Conservation (phyloP, 2,329 filamentous ascomycete genomes). For the Chaetomium sp. region DNA sequence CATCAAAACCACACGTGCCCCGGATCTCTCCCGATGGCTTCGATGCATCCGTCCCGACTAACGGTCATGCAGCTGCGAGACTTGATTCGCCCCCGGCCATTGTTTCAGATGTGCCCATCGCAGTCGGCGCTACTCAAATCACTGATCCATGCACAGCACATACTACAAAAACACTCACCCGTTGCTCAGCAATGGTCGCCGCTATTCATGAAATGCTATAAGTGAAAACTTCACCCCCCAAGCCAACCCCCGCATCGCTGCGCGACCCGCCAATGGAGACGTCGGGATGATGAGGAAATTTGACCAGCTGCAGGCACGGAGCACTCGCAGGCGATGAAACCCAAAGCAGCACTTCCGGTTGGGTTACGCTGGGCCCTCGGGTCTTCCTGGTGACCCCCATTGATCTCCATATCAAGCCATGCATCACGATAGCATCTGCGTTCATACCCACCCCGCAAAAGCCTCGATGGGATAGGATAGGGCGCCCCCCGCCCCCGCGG, state of each 20-base stretch:
- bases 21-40: constrained; percentile 18
- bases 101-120: neutral
- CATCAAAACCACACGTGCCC: constrained; percentile 22
- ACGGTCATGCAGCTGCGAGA: constrained; percentile 27
- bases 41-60: constrained; percentile 19
- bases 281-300: constrained; percentile 3
- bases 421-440: constrained; percentile 19
- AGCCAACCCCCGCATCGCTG: constrained; percentile 15
- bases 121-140: neutral
- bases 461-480: neutral
- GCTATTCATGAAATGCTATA: constrained; percentile 7
- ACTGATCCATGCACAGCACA: neutral
- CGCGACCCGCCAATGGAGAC: neutral
- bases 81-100: constrained; percentile 29
- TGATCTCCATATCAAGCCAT: constrained; percentile 14
- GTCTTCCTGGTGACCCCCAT: constrained; percentile 8
- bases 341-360: constrained; percentile 22
- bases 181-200: neutral
- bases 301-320: constrained; percentile 25
- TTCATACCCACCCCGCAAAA: constrained; percentile 8
- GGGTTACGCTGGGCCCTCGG: constrained; percentile 24
- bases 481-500: constrained; percentile 18
- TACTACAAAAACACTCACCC: no score
- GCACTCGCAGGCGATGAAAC: constrained; percentile 24
- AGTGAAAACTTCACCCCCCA: neutral